phyloP scores from a whole-genome alignment of 768 basidiomycete species.

The Cubamyces lactineus region DNA sequence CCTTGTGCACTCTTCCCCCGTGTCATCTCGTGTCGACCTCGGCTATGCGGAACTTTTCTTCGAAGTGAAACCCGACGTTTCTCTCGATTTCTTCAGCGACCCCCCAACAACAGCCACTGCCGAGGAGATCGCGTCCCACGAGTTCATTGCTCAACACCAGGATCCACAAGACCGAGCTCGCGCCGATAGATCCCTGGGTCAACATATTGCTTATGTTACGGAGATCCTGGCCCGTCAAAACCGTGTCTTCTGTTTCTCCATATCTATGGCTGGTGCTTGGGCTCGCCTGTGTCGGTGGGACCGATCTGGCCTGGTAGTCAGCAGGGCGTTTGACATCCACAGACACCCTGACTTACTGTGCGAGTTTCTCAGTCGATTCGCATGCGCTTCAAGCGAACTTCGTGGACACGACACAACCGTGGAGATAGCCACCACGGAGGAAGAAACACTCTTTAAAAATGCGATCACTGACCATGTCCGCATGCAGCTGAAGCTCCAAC shows the following conservation, averaged over 20 bases:
- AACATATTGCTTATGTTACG: neutral
- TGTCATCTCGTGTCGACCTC: neutral
- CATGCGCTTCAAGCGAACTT: slow-evolving; percentile 10
- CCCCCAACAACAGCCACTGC: neutral
- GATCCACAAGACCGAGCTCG: neutral
- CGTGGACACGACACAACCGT: slow-evolving; percentile 33
- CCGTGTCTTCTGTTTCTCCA: slow-evolving; percentile 34
- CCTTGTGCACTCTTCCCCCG: neutral
- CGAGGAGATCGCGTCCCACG: neutral
- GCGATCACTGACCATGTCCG: slow-evolving; percentile 2
- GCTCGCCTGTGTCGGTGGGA: slow-evolving; percentile 39
- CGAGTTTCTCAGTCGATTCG: slow-evolving; percentile 38
- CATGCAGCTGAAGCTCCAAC: neutral
- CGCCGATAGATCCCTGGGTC: neutral
- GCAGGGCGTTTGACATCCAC: slow-evolving; percentile 32
- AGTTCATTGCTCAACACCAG: neutral
- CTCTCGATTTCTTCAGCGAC: slow-evolving; percentile 4
- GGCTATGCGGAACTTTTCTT: slow-evolving; percentile 20
- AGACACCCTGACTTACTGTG: slow-evolving; percentile 28
- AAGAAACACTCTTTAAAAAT: neutral
- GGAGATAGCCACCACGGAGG: neutral
- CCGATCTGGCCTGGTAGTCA: slow-evolving; percentile 37
- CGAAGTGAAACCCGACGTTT: slow-evolving; percentile 10
- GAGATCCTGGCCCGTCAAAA: slow-evolving; percentile 32
- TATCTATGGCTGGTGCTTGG: slow-evolving; percentile 32